phyloP scores from a whole-genome alignment of 441 rosid genomes.

The Francoa sonchifolia region DNA sequence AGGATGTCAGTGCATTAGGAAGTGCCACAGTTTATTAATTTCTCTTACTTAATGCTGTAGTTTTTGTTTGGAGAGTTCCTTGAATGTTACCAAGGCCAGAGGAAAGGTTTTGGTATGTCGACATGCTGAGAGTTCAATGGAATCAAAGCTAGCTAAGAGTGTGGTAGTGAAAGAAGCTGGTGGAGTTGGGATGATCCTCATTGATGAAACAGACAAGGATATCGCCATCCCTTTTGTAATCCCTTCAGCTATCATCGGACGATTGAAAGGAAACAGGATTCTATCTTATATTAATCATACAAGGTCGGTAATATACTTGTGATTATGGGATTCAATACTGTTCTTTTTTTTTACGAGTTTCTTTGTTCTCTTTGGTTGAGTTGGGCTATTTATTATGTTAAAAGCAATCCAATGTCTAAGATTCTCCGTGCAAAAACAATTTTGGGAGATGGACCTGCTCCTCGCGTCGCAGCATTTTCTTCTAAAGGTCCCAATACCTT shows the following conservation, averaged over 20 bases:
- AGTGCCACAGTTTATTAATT: conserved; percentile 11
- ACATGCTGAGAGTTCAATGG: conserved; percentile 37
- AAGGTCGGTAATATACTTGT: conserved; percentile 20
- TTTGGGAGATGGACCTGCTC: conserved; percentile 36
- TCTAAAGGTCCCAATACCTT: conserved; percentile 64
- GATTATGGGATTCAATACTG: too few species aligned
- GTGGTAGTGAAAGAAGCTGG: conserved; percentile 39
- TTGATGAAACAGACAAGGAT: conserved; percentile 37
- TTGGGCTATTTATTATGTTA: neutral
- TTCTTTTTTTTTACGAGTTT: too few species aligned
- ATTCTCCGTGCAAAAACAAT: conserved; percentile 41
- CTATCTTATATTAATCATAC: conserved; percentile 28
- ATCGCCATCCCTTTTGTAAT: conserved; percentile 45
- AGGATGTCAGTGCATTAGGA: conserved; percentile 5
- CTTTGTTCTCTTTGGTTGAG: conserved; percentile 8
- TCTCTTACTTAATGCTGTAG: conserved; percentile 21
- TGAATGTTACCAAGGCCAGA: conserved; percentile 33
- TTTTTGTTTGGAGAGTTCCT: conserved; percentile 42
- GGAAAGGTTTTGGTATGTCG: conserved; percentile 45
- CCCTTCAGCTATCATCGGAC: conserved; percentile 43
- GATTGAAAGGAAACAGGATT: conserved; percentile 24
- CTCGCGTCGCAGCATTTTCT: conserved; percentile 51
- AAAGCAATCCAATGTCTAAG: conserved; percentile 32
- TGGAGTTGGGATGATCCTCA: conserved; percentile 44
- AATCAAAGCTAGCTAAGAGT: conserved; percentile 44